Evolutionary conservation across 2,329 filamentous ascomycete genomes (phyloP).

Genomic region (Beauveria australis): DNA sequence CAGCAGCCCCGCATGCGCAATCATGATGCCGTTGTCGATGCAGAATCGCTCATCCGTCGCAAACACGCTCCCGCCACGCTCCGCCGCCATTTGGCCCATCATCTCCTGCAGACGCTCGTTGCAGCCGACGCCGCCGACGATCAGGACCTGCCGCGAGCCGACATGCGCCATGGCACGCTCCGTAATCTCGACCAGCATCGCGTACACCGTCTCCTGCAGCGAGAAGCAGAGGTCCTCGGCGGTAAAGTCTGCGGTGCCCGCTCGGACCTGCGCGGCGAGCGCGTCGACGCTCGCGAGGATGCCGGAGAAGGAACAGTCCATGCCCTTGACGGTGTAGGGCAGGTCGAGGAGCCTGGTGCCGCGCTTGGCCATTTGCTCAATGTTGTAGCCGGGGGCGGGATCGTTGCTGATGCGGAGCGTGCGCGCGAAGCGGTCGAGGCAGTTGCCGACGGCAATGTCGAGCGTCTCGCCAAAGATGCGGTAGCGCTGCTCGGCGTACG

Average conservation of each 20-base stretch:
- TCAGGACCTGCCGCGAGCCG: constrained; percentile 79
- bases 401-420: constrained; percentile 90
- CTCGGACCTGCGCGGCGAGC: constrained; percentile 59
- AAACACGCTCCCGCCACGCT: constrained; percentile 82
- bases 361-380: constrained; percentile 81
- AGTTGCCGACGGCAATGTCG: constrained; percentile 96
- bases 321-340: constrained; percentile 94
- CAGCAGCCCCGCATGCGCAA: constrained; percentile 87
- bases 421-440: constrained; percentile 88
- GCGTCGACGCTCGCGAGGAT: constrained; percentile 79
- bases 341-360: constrained; percentile 71
- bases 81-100: constrained; percentile 93
- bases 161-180: constrained; percentile 98
- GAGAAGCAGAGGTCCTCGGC: constrained; percentile 86
- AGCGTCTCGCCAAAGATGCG: constrained; percentile 97
- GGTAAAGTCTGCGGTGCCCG: constrained; percentile 52
- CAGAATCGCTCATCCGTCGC: constrained; percentile 96
- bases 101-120: constrained; percentile 93
- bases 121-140: constrained; percentile 92
- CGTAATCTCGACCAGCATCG: constrained; percentile 97
- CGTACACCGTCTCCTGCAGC: constrained; percentile 88
- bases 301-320: constrained; percentile 95
- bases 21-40: constrained; percentile 99
- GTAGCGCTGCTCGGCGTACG: constrained; percentile 89
- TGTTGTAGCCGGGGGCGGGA: constrained; percentile 94